phyloP scores from a whole-genome alignment of 306 rosid genomes.

The Betula pendula region DNA sequence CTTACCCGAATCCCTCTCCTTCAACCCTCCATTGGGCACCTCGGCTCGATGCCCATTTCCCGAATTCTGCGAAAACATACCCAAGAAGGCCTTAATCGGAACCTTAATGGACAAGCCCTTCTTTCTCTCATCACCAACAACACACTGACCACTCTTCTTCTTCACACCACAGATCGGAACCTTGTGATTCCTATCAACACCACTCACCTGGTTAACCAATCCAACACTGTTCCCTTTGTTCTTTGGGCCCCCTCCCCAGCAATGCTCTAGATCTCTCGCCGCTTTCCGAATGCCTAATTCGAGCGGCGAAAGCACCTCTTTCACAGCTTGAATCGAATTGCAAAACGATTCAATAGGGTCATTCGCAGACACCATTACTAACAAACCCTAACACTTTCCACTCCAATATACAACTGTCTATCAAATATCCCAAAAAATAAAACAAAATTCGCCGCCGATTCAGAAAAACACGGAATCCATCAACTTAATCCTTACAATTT shows the following conservation, averaged over 20 bases:
- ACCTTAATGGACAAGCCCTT: constrained; percentile 60
- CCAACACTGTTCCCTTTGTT: constrained; percentile 48
- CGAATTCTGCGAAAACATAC: constrained; percentile 60
- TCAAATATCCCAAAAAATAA: neutral
- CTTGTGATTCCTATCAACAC: constrained; percentile 41
- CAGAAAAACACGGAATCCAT: constrained; percentile 20
- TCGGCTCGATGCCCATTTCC: constrained; percentile 47
- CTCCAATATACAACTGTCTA: neutral
- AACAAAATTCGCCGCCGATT: constrained; percentile 6
- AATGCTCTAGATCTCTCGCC: constrained; percentile 83
- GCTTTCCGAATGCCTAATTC: constrained; percentile 78
- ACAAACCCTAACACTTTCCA: constrained; percentile 26
- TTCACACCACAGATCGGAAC: constrained; percentile 65
- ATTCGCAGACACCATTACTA: constrained; percentile 72
- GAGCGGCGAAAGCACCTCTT: constrained; percentile 74
- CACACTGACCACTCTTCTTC: constrained; percentile 51
- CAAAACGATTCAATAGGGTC: constrained; percentile 86
- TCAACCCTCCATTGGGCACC: constrained; percentile 25
- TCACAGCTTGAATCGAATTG: constrained; percentile 78
- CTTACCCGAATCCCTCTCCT: constrained; percentile 44
- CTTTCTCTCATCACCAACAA: constrained; percentile 50
- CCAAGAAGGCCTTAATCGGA: constrained; percentile 67
- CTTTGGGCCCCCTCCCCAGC: constrained; percentile 57
- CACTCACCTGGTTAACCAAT: constrained; percentile 48
- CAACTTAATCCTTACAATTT: neutral